Percentiles rank a stretch among this genome's conserved stretches.
phyloP scores from a whole-genome alignment of 2,329 filamentous ascomycete genomes.

The Orbilia oligospora region DNA sequence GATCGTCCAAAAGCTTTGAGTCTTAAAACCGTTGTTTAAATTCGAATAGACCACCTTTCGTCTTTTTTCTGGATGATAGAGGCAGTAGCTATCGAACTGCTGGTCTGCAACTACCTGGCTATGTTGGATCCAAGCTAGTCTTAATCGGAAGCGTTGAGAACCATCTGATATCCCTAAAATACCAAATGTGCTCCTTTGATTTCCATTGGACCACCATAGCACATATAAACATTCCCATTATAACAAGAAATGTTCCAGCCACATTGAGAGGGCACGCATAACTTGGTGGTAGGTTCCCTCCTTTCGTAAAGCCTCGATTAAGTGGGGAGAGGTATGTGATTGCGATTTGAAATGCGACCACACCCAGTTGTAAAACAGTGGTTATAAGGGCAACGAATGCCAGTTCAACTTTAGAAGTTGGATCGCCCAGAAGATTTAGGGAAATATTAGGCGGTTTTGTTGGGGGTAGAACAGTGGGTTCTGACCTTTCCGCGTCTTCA shows the following conservation, averaged over 20 bases:
- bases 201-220: constrained; percentile 65
- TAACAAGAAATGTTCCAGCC: constrained; percentile 64
- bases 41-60: constrained; percentile 14
- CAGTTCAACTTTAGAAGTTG: constrained; percentile 9
- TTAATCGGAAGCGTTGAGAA: constrained; percentile 2
- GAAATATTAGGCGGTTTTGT: too few relatives aligned
- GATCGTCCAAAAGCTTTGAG: constrained; percentile 15
- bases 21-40: background rate
- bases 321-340: constrained; percentile 36
- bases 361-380: constrained; percentile 20
- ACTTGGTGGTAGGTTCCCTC: background rate
- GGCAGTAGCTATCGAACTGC: too few relatives aligned
- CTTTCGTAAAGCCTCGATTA: constrained; percentile 24
- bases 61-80: constrained; percentile 45
- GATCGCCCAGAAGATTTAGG: constrained; percentile 23
- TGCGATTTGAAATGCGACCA: constrained; percentile 31
- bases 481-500: background rate
- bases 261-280: constrained; percentile 65
- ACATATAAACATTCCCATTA: constrained; percentile 65
- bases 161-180: background rate
- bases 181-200: constrained; percentile 63
- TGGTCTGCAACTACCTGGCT: constrained; percentile 62
- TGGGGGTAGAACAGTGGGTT: too few relatives aligned
- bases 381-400: constrained; percentile 8
- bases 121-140: constrained; percentile 62